A percentile compares a stretch with the other conserved stretches of the same genome.
phyloP scores from a whole-genome alignment of 129 eudicot species.

The Ambrosia artemisiifolia region DNA sequence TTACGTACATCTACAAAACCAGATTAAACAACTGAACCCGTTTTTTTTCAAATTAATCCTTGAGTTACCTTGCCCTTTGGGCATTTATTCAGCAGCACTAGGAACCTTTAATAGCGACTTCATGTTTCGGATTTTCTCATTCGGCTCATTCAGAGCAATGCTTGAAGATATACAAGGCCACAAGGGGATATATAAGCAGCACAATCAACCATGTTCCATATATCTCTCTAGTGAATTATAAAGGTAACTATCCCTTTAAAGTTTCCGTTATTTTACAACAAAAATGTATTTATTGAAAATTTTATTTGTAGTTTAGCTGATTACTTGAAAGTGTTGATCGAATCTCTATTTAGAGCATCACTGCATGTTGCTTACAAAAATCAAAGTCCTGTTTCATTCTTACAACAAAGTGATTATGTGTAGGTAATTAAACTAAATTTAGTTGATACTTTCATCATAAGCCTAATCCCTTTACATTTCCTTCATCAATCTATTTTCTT shows the following conservation, averaged over 20 bases:
- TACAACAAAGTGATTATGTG: no score
- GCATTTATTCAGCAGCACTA: no score
- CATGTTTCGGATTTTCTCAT: no score
- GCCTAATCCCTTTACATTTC: no score
- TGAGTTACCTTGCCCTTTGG: no score
- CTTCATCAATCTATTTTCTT: no score
- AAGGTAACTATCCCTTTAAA: slow-evolving; percentile 41
- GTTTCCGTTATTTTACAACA: neutral
- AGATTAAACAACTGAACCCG: no score
- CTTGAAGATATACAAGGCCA: slow-evolving; percentile 88
- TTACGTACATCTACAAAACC: no score
- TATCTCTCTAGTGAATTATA: slow-evolving; percentile 89
- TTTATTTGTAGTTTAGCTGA: slow-evolving; percentile 69
- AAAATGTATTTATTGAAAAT: slow-evolving; percentile 13
- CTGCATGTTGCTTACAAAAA: slow-evolving; percentile 66
- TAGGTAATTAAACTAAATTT: no score
- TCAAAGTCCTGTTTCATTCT: slow-evolving; percentile 46
- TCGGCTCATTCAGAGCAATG: slow-evolving; percentile 44
- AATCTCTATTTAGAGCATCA: slow-evolving; percentile 73
- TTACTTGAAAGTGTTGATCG: slow-evolving; percentile 73
- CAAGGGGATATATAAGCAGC: slow-evolving; percentile 54
- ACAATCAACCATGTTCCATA: slow-evolving; percentile 89
- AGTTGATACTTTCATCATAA: no score
- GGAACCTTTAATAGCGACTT: no score
- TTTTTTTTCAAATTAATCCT: no score